Percentiles rank a stretch among this genome's conserved stretches.
Evolutionary conservation across 2,329 filamentous ascomycete species (phyloP).

Genomic region (Rachicladosporium sp.): DNA sequence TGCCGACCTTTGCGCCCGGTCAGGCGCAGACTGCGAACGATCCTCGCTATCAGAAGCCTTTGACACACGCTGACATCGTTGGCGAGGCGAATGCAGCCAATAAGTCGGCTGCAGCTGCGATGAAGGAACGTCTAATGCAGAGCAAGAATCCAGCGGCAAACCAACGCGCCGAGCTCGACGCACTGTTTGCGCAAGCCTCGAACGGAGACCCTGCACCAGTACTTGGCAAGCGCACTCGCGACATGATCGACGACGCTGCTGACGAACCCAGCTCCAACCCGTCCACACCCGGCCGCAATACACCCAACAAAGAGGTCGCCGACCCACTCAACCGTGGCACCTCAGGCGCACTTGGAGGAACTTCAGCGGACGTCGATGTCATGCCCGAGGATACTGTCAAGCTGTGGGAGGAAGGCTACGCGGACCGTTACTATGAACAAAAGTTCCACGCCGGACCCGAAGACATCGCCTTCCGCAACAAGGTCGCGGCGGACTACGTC

Average conservation of each 20-base stretch:
- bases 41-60: constrained; percentile 33
- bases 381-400: constrained; percentile 68
- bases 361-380: constrained; percentile 42
- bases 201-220: constrained; percentile 34
- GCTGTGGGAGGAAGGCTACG: constrained; percentile 91
- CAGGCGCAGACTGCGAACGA: constrained; percentile 40
- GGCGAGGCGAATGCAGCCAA: constrained; percentile 64
- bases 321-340: constrained; percentile 16
- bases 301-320: constrained; percentile 32
- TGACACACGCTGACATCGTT: constrained; percentile 82
- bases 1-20: constrained; percentile 48
- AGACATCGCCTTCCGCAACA: constrained; percentile 74
- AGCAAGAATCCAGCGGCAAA: constrained; percentile 20
- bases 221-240: constrained; percentile 66
- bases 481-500: constrained; percentile 82
- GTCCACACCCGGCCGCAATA: constrained; percentile 45
- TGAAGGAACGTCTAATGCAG: constrained; percentile 67
- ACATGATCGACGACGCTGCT: constrained; percentile 48
- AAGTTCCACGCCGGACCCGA: constrained; percentile 79
- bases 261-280: constrained; percentile 20
- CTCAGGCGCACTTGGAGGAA: constrained; percentile 25
- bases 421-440: constrained; percentile 90
- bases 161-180: constrained; percentile 19
- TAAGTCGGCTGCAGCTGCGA: constrained; percentile 80
- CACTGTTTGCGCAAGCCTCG: constrained; percentile 16